Evolutionary conservation across 176 grass and related monocot genomes (phyloP).

Genomic region (Oryza australiensis): DNA sequence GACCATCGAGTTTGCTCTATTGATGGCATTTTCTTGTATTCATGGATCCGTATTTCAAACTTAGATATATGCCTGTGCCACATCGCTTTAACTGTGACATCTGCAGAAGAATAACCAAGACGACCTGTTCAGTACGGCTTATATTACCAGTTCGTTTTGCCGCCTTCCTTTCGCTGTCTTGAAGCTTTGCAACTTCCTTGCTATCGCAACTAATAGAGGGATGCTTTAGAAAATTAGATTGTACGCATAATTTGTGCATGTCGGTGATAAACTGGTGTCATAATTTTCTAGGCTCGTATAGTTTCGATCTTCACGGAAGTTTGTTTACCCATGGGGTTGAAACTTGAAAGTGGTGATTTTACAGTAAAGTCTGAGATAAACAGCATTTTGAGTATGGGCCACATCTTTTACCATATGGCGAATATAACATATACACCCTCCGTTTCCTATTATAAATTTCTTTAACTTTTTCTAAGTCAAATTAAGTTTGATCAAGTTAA

Average conservation of each 20-base stretch:
- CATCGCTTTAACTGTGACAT: slow-evolving; percentile 33
- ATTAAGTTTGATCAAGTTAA: no score
- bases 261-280: background rate
- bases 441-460: no score
- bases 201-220: background rate
- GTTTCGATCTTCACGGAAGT: no score
- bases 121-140: background rate
- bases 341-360: no score
- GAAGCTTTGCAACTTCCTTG: background rate
- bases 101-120: slow-evolving; percentile 40
- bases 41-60: slow-evolving; percentile 31
- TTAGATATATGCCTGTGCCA: slow-evolving; percentile 32
- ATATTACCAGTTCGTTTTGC: slow-evolving; percentile 13
- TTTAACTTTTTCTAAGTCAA: no score
- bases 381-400: no score
- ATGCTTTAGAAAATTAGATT: background rate
- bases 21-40: slow-evolving; percentile 36
- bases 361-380: no score
- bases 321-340: no score
- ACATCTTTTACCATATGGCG: no score
- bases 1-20: slow-evolving; percentile 9
- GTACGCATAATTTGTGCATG: background rate
- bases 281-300: background rate
- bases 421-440: no score
- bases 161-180: background rate